Conservation (phyloP, 495 filamentous ascomycete genomes). For the Cercophora newfieldiana region DNA sequence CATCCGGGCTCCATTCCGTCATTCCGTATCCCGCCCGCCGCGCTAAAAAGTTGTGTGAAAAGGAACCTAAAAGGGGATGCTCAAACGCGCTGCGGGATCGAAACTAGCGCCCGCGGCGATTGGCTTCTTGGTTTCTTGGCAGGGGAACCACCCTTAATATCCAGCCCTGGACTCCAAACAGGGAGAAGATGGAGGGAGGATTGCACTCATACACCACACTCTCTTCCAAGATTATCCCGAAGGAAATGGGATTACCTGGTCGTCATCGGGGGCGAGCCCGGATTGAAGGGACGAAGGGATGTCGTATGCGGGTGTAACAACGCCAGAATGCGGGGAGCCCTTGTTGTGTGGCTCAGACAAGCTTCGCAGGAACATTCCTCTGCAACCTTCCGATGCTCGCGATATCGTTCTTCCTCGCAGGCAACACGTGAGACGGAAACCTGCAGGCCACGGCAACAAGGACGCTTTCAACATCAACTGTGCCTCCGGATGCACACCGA, state of each 20-base stretch:
- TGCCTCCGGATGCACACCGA: too few relatives aligned
- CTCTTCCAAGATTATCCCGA: not conserved
- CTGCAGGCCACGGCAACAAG: too few relatives aligned
- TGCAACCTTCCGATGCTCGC: not conserved
- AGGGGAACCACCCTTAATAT: not conserved
- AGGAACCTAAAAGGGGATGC: not conserved
- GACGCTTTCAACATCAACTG: too few relatives aligned
- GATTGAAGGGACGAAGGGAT: not conserved
- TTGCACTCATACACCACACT: not conserved
- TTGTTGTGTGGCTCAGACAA: not conserved
- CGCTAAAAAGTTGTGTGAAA: not conserved
- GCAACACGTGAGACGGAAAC: too few relatives aligned
- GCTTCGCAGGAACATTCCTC: not conserved
- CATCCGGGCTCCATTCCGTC: not conserved
- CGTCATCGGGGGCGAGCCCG: not conserved
- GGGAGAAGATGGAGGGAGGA: too few relatives aligned
- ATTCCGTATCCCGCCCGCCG: not conserved
- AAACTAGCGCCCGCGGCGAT: not conserved
- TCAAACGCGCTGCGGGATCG: not conserved
- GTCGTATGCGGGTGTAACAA: not conserved
- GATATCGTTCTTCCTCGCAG: too few relatives aligned
- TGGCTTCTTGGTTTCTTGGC: not conserved
- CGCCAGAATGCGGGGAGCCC: not conserved
- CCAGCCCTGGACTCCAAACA: not conserved
- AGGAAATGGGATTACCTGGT: not conserved